Base-by-base conservation (phyloP, 441 rosid genomes). In the Metrosideros polymorpha region DNA sequence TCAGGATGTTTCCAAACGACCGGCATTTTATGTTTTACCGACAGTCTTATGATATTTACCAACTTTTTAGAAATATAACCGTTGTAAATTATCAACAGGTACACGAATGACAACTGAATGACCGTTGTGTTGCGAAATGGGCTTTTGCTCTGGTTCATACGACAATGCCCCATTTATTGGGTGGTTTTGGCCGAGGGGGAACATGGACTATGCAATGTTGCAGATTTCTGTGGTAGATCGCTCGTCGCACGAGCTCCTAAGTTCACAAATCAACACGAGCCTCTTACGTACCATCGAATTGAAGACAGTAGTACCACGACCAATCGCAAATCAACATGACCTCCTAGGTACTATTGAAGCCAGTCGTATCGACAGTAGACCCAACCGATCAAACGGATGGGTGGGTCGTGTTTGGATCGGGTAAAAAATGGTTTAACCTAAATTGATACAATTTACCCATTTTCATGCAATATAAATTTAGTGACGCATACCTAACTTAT, bases 351-450 rank as follows among this genome's bases (percentile, higher is more conserved):
- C 55, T 9, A 52, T 52, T 52, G 10, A 30, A 63, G 42, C 30
- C 25, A 32, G 25, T 4, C 12, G 42, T 4, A 4, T 1, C 30
- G 0, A 0, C 2, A 56, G 17, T 3, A n/a, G n/a, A n/a, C n/a
- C n/a, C n/a, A n/a, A n/a, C n/a, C n/a, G n/a, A n/a, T n/a, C n/a
- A n/a, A n/a, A n/a, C n/a, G n/a, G n/a, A n/a, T n/a, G n/a, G n/a
- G n/a, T n/a, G n/a, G n/a, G n/a, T n/a, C n/a, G n/a, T n/a, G n/a
- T n/a, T n/a, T n/a, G n/a, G n/a, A n/a, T n/a, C n/a, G n/a, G n/a
- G n/a, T n/a, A n/a, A n/a, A n/a, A n/a, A n/a, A n/a, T n/a, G n/a
- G n/a, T n/a, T n/a, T n/a, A n/a, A n/a, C n/a, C n/a, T n/a, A n/a
- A n/a, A n/a, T n/a, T n/a, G n/a, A n/a, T n/a, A n/a, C n/a, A n/a